phyloP scores from a whole-genome alignment of 768 basidiomycete species.

The Russula vinacea region DNA sequence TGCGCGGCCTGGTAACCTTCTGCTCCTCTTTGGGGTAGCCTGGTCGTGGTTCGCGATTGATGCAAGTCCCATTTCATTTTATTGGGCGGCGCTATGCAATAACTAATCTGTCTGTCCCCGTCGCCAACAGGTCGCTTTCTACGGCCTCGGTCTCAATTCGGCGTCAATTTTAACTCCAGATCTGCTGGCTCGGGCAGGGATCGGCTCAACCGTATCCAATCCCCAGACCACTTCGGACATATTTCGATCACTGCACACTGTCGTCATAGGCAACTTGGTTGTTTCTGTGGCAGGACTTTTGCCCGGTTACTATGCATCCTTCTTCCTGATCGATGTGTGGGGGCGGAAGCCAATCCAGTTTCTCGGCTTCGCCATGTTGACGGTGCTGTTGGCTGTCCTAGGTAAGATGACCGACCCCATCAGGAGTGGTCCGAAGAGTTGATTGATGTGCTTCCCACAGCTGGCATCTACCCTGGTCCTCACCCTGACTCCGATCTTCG shows the following conservation, averaged over 20 bases:
- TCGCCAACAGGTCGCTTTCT: slow-evolving; percentile 68
- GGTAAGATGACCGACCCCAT: slow-evolving; percentile 43
- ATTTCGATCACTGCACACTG: slow-evolving; percentile 58
- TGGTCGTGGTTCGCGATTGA: slow-evolving; percentile 93
- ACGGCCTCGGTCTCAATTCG: slow-evolving; percentile 83
- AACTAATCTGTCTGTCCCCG: neutral
- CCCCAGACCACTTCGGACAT: slow-evolving; percentile 34
- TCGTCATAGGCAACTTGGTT: slow-evolving; percentile 71
- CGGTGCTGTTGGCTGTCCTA: slow-evolving; percentile 62
- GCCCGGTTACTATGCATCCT: slow-evolving; percentile 68
- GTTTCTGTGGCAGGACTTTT: slow-evolving; percentile 75
- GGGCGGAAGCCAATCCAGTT: slow-evolving; percentile 80
- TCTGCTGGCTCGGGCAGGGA: slow-evolving; percentile 44
- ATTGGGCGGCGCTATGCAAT: neutral
- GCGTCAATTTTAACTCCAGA: slow-evolving; percentile 65
- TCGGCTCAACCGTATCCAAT: slow-evolving; percentile 46
- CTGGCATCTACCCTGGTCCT: slow-evolving; percentile 18
- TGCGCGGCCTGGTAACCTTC: slow-evolving; percentile 67
- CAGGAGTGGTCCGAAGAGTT: slow-evolving; percentile 33
- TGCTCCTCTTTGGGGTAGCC: slow-evolving; percentile 69
- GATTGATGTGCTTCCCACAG: slow-evolving; percentile 28
- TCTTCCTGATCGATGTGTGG: slow-evolving; percentile 69
- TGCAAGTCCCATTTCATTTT: slow-evolving; percentile 42
- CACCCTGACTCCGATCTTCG: slow-evolving; percentile 38
- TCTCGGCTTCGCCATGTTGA: slow-evolving; percentile 68